A percentile compares a stretch with the other conserved stretches of the same genome.
phyloP scores from a whole-genome alignment of 148 eudicot genomes.

The Silene latifolia region DNA sequence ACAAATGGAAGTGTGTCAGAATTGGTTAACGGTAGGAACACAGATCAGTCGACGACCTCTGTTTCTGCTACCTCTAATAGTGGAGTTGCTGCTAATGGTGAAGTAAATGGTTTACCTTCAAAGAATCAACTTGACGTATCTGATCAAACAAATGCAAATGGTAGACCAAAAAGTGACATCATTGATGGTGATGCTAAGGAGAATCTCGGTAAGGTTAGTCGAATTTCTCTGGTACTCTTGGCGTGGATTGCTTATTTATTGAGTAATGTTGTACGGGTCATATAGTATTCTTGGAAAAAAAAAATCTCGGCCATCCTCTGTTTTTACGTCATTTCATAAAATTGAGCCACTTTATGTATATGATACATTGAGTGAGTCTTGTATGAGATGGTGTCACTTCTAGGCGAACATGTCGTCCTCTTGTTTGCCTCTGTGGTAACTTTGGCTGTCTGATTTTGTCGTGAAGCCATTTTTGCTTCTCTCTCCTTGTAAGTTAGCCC shows the following conservation, averaged over 20 bases:
- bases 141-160: conserved; percentile 23
- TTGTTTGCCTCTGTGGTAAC: too few species aligned
- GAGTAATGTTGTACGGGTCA: not conserved
- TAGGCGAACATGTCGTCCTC: too few species aligned
- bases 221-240: conserved; percentile 6
- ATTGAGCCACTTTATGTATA: not conserved
- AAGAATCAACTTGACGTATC: conserved; percentile 33
- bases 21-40: conserved; percentile 23
- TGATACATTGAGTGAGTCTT: not conserved
- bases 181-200: conserved; percentile 19
- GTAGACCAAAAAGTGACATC: conserved; percentile 20
- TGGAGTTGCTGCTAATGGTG: conserved; percentile 36
- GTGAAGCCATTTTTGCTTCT: too few species aligned
- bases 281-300: too few species aligned
- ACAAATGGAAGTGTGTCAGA: conserved; percentile 28
- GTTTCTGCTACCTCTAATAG: conserved; percentile 21
- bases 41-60: conserved; percentile 15
- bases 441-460: too few species aligned
- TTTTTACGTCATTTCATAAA: not conserved
- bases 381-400: too few species aligned
- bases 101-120: conserved; percentile 25
- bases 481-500: too few species aligned
- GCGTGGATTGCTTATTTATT: not conserved
- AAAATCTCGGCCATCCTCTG: not conserved
- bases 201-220: conserved; percentile 35